phyloP scores from a whole-genome alignment of 768 basidiomycete genomes.

The Daedaleopsis nitida region DNA sequence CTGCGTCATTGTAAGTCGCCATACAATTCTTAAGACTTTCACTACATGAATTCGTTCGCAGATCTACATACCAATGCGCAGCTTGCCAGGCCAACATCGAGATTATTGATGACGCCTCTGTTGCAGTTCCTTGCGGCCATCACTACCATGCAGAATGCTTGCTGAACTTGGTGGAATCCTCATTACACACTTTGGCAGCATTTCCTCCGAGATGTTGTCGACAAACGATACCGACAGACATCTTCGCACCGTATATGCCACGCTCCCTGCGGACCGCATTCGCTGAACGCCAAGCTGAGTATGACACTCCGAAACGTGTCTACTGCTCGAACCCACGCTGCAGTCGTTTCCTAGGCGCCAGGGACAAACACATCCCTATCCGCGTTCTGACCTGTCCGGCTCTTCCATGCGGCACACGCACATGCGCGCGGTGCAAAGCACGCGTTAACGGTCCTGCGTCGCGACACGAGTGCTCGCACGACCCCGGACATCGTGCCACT shows the following conservation, averaged over 20 bases:
- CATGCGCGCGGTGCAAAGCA: constrained; percentile 25
- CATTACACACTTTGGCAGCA: constrained; percentile 25
- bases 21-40: neutral
- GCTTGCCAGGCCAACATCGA: constrained; percentile 16
- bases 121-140: constrained; percentile 28
- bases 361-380: constrained; percentile 10
- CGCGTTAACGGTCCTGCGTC: constrained; percentile 6
- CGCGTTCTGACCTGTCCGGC: constrained; percentile 19
- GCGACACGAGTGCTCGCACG: constrained; percentile 22
- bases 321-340: constrained; percentile 32
- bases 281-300: constrained; percentile 25
- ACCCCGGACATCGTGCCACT: constrained; percentile 15
- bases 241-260: constrained; percentile 21
- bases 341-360: constrained; percentile 30
- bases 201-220: constrained; percentile 35
- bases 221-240: constrained; percentile 18
- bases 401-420: constrained; percentile 17
- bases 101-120: neutral
- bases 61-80: constrained; percentile 20
- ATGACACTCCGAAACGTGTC: constrained; percentile 26
- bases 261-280: constrained; percentile 11
- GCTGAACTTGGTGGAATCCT: constrained; percentile 24
- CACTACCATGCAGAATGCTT: constrained; percentile 28
- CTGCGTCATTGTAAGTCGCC: neutral
- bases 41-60: neutral